These are phyloP conservation scores for Fusarium tjaetaba DNA, from an alignment of 2,329 filamentous ascomycete species.

Conservation along the genomic window DNA sequence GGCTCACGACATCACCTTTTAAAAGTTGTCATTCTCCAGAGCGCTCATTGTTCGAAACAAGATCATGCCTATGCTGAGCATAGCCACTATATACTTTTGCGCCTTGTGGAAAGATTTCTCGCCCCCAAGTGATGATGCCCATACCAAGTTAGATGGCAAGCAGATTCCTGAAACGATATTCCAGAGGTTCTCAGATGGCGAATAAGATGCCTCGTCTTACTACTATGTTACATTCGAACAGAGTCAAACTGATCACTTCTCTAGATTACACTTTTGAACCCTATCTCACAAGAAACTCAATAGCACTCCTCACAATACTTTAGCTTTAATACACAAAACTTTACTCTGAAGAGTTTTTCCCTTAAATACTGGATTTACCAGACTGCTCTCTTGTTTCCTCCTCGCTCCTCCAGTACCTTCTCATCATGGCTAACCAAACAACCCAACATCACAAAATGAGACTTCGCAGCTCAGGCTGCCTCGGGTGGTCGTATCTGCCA, in stretches of 20 bases:
- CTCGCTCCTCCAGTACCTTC: neutral
- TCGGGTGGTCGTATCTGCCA: neutral
- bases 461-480: neutral
- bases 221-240: neutral
- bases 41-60: neutral
- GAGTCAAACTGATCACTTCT: neutral
- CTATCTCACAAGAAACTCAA: neutral
- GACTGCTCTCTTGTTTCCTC: accelerated
- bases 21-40: neutral
- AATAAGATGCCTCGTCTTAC: neutral
- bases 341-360: neutral
- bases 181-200: neutral
- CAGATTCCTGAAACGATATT: neutral
- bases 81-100: neutral
- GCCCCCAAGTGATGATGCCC: neutral
- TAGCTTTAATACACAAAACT: neutral
- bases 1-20: neutral
- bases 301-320: neutral
- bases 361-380: accelerated
- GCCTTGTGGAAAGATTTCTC: neutral
- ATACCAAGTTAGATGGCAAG: neutral
- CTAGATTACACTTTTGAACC: neutral
- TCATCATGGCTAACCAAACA: neutral
- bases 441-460: neutral
- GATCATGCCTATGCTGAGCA: neutral